phyloP scores from a whole-genome alignment of 75 land plant genomes.

The Gnetum montanum region DNA sequence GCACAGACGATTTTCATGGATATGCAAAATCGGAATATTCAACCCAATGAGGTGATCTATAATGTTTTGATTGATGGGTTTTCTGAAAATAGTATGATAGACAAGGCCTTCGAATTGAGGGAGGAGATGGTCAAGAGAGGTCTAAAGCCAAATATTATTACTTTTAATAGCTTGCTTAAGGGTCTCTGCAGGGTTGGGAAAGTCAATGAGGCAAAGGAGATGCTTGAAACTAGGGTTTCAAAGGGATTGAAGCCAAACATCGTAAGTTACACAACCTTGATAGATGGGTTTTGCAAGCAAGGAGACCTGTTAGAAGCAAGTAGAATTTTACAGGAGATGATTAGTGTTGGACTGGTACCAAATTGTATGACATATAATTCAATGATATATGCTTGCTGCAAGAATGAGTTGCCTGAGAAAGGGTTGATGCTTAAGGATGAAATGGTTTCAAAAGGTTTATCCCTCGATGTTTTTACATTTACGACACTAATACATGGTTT shows the following conservation, averaged over 20 bases:
- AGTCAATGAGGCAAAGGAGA: constrained; percentile 33
- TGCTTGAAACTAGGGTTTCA: constrained; percentile 35
- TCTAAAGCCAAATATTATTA: constrained; percentile 29
- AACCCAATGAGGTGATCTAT: constrained; percentile 29
- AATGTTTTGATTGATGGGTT: constrained; percentile 57
- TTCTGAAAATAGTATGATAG: constrained; percentile 36
- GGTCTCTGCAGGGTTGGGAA: constrained; percentile 29
- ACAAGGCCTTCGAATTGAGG: constrained; percentile 34
- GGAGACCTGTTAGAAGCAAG: constrained; percentile 47
- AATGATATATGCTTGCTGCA: constrained; percentile 51
- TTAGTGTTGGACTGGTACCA: constrained; percentile 24
- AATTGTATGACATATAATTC: constrained; percentile 51
- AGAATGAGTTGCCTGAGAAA: constrained; percentile 35
- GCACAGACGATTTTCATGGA: constrained; percentile 36
- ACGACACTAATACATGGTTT: constrained; percentile 56
- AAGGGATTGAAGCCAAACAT: constrained; percentile 38
- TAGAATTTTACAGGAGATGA: constrained; percentile 39
- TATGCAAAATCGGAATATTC: constrained; percentile 43
- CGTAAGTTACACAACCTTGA: constrained; percentile 45
- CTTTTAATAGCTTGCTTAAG: constrained; percentile 44
- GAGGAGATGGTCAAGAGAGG: constrained; percentile 47
- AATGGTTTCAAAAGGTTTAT: constrained; percentile 43
- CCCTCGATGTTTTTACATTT: constrained; percentile 56
- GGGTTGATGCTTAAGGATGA: constrained; percentile 35
- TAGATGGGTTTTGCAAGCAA: constrained; percentile 44